Evolutionary conservation across 257 asterid species (phyloP).

Genomic region (Fraxinus quadrangulata): DNA sequence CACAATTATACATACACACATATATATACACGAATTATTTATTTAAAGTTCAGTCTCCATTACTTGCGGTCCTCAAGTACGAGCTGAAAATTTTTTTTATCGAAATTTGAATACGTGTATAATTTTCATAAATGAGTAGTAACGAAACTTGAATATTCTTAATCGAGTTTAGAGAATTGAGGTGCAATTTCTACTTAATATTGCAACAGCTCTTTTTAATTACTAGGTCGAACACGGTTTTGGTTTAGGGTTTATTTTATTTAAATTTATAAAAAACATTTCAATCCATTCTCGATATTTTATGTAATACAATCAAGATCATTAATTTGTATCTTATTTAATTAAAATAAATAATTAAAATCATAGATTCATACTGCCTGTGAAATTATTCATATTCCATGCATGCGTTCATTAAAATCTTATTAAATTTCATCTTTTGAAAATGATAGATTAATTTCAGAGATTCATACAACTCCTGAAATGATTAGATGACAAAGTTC

Average conservation of each 20-base stretch:
- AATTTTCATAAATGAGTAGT: too few species aligned
- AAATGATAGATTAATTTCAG: background rate
- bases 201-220: too few species aligned
- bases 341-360: too few species aligned
- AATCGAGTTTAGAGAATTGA: too few species aligned
- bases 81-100: too few species aligned
- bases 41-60: background rate
- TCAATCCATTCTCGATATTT: too few species aligned
- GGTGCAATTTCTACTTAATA: too few species aligned
- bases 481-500: conserved; percentile 13
- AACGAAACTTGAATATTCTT: background rate
- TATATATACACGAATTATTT: background rate
- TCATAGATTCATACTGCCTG: background rate
- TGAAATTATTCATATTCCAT: background rate
- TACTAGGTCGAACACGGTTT: background rate
- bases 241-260: too few species aligned
- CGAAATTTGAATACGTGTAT: too few species aligned
- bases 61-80: background rate
- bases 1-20: background rate
- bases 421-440: background rate
- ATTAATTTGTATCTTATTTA: too few species aligned
- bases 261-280: too few species aligned
- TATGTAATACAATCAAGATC: too few species aligned
- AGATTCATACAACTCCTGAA: background rate
- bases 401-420: background rate